phyloP scores from a whole-genome alignment of 2,329 filamentous ascomycete genomes.

The Botrytis fragariae region DNA sequence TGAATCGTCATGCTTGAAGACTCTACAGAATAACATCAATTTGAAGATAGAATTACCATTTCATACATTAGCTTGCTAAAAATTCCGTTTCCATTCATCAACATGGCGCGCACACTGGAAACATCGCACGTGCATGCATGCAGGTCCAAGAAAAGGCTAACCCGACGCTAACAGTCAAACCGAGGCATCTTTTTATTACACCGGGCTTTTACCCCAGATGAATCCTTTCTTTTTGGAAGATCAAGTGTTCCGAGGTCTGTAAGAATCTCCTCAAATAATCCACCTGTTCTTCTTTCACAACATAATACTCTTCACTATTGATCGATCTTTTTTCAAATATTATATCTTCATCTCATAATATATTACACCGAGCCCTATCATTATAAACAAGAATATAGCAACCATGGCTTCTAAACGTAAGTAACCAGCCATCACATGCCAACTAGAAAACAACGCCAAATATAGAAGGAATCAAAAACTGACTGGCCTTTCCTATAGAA shows the following conservation, averaged over 20 bases:
- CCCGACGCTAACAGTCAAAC: slow-evolving; percentile 21
- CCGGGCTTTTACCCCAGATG: slow-evolving; percentile 27
- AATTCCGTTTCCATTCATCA: background rate
- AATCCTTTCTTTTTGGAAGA: background rate
- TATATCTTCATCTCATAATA: slow-evolving; percentile 5
- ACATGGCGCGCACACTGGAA: background rate
- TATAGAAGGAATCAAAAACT: background rate
- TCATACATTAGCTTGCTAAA: background rate
- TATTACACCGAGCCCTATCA: slow-evolving; percentile 7
- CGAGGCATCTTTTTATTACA: slow-evolving; percentile 33
- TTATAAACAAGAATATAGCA: slow-evolving; percentile 32
- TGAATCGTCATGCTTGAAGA: background rate
- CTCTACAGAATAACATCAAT: background rate
- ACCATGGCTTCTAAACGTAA: slow-evolving; percentile 78
- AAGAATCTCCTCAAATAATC: slow-evolving; percentile 17
- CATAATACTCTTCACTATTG: background rate
- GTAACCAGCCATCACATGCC: slow-evolving; percentile 41
- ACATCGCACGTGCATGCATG: slow-evolving; percentile 5
- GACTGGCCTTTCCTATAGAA: slow-evolving; percentile 51
- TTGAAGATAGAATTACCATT: background rate
- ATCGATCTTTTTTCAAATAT: slow-evolving; percentile 11
- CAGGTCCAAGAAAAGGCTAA: background rate
- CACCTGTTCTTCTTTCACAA: slow-evolving; percentile 6
- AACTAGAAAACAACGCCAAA: background rate
- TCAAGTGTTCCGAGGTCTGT: slow-evolving; percentile 3